Base-by-base conservation (phyloP, 2,329 filamentous ascomycete genomes). In the Pestalotiopsis sp. region DNA sequence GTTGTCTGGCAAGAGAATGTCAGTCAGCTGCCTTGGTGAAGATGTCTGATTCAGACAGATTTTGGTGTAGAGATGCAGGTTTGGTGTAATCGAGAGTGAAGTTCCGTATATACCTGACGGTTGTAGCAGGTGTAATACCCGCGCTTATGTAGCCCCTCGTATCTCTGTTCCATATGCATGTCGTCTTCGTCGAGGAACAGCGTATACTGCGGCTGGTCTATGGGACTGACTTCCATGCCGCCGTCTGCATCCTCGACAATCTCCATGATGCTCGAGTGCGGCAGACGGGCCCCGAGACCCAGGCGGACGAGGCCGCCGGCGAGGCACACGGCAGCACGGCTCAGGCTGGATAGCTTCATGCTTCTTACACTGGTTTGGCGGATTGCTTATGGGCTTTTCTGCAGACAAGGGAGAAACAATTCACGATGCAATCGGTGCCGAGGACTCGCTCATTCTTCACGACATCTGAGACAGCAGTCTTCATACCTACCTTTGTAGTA, bases 91-190 rank as follows among this genome's bases (percentile, higher is more conserved):
- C 2, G 61, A 23, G 4, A 65, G 7, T 45, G 1, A 39, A 20
- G 39, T 64, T 66, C 4, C 57, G 17, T 31, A 36, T 9, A 9
- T 39, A 68, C 69, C 14, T 56, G 36, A 2, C 20, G 67, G 14
- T 63, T 52, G 11, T 56, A 66, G 27, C 69, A 70, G n/a, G 69
- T 66, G 57, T 68, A 70, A 66, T 68, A 68, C 12, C 59, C 66
- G 45, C 62, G 38, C 36, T 70, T 68, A 31, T 58, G 31, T 9
- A 70, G 17, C 2, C 38, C 65, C 14, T 59, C 41, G 31, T 23
- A 38, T 31, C 9, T 25, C 52, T 57, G 23, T 2, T 25, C 49
- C 12, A 17, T 11, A 4, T 17, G 23, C n/a, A 56, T 23, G 23
- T 25, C 62, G 7, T 66, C 31, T 36, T 66, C 64, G 49, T 66